Base-by-base conservation (phyloP, 257 asterid species). In the Nicotiana benthamiana region DNA sequence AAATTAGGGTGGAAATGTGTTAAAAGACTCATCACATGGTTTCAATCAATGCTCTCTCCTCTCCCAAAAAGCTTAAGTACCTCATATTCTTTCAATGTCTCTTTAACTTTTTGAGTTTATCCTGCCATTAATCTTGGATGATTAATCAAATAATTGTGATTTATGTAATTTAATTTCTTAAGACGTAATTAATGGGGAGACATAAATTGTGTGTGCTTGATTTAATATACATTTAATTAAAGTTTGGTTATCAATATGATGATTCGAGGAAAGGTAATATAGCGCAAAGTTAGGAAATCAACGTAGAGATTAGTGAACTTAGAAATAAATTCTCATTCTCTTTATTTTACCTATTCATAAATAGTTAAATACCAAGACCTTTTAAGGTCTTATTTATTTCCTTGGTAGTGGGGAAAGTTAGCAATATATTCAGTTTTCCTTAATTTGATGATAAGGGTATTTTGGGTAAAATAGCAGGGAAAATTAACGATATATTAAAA, bases 41-140 rank as follows among this genome's bases (percentile, higher is more conserved):
- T 40, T 66, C 82, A 82, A 66, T 67, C 75, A 82, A 57, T 78
- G 85, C 57, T 59, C 75, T 32, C 66, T 51, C 60, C 51, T 1
- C 79, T 46, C n/a, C 61, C 68, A 67, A 62, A 52, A 52, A 52
- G n/a, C 6, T 52, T 52, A 52, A 17, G 2, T 52, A 52, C n/a
- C 57, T 52, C 6, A 52, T 13, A 52, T 52, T 15, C 57, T 8
- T 52, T 13, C n/a, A 15, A 52, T 52, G 2, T 4, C 8, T 52
- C 57, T 52, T 52, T 52, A 13, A 15, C 57, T 52, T 52, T 52
- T 52, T 52, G 57, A 52, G 57, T 52, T 52, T 52, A 52, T 8
- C 57, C 4, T 51, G 6, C n/a, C 56, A 51, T 51, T 54, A 18
- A 54, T 54, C 61, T 15, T 52, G 57, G n/a, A 2, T 52, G 8